Evolutionary conservation across 768 basidiomycete genomes (phyloP), one percentile per base, ranked within the genome.

Genomic region (Heimioporus sp.): DNA sequence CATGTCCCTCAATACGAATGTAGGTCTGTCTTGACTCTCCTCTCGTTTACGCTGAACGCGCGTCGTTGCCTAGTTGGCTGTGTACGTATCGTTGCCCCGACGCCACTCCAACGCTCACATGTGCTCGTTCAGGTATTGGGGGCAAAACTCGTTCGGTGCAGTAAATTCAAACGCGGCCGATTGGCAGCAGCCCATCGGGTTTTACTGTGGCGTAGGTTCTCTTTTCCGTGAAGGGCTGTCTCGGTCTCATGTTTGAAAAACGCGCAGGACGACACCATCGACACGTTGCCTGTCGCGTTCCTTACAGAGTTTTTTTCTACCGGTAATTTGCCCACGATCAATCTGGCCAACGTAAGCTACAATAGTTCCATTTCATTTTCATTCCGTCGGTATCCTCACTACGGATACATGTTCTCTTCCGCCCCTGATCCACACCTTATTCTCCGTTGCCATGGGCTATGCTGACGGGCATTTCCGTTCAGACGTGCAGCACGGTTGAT

Each of bases 401-500:
- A 37, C 45, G 47, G 15, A 24, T 3, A 24, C 24, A 3, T 5
- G 24, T 13, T 6, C 30, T 36, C 17, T 10, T 15, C 43, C 35
- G 13, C 30, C 39, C 19, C 19, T 35, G 34, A 57, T 51, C 40
- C 44, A 30, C 31, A 21, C 16, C 36, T 13, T 46, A 36, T 43
- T 8, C 20, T 32, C 31, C 31, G 40, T 31, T 16, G 36, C 35
- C 39, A 24, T 43, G 34, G 11, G 11, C 34, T 13, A 24, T 15
- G 24, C 4, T 8, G 16, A n/a, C 46, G 11, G 15, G 43, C 30
- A 21, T 20, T 16, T n/a, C 47, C 87, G 83, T 16, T n/a, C 47
- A 87, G 83, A 85, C 72, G n/a, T 87, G 87, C 68, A 87, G 81
- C 62, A 73, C 74, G 13, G 73, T 64, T 6, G 74, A 80, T 56